phyloP scores from a whole-genome alignment of 1,284 basidiomycete genomes.

The Leccinum subspadiceum region DNA sequence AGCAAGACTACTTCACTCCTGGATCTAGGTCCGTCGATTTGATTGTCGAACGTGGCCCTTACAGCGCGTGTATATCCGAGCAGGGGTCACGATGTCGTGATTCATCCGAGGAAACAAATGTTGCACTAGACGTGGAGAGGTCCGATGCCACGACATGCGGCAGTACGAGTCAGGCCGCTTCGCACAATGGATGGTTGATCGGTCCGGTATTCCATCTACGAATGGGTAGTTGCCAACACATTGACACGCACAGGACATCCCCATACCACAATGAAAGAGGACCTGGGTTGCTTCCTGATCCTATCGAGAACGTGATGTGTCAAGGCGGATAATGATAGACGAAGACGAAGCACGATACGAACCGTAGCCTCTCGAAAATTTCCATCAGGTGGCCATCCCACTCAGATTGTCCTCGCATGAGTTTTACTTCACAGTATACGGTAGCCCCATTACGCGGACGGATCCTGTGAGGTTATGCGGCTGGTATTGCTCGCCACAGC shows the following conservation, averaged over 20 bases:
- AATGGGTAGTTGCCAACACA: background rate
- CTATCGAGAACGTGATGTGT: background rate
- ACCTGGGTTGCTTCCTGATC: background rate
- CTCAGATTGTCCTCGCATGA: background rate
- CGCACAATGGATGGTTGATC: background rate
- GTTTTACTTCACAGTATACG: constrained; percentile 7
- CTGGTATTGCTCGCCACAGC: constrained; percentile 14
- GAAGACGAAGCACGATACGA: background rate
- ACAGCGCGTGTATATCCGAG: background rate
- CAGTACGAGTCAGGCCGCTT: background rate
- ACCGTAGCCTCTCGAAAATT: background rate
- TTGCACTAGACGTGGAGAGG: background rate
- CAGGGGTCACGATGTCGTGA: background rate
- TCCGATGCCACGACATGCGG: background rate
- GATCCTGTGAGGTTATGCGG: constrained; percentile 8
- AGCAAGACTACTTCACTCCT: background rate
- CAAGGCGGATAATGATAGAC: background rate
- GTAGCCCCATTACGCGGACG: constrained; percentile 1
- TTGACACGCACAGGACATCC: background rate
- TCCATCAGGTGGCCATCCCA: background rate
- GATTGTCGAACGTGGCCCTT: background rate
- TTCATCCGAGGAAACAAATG: background rate
- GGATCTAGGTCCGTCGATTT: background rate
- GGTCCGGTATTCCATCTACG: background rate
- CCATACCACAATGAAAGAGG: background rate